phyloP scores from a whole-genome alignment of 208 protist species.

The Porcisia hertigi region DNA sequence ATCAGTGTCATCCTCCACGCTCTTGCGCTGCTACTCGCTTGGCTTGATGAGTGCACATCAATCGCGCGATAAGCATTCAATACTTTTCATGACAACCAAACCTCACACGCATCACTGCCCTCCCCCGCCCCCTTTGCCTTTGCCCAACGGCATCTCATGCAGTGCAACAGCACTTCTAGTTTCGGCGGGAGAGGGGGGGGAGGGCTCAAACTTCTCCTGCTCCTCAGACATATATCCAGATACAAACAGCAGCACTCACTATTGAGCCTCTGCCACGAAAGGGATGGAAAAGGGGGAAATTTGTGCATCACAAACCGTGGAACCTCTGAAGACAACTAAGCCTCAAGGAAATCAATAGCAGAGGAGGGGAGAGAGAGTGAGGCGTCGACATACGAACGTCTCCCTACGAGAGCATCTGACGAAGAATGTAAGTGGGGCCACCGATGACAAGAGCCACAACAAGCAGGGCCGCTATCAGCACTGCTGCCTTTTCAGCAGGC shows the following conservation, averaged over 20 bases:
- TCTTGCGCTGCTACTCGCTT: not conserved
- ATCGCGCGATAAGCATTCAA: not conserved
- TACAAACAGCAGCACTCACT: not conserved
- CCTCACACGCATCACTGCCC: not conserved
- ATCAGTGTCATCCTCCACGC: not conserved
- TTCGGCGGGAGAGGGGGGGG: not conserved
- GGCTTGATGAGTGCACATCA: not conserved
- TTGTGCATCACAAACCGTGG: not conserved
- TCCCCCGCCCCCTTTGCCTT: not conserved
- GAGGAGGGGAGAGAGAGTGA: not conserved
- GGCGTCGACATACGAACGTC: too few species aligned
- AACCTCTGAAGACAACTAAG: not conserved
- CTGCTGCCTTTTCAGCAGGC: conserved; percentile 47
- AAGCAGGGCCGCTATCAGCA: conserved; percentile 33
- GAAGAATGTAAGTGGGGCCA: conserved; percentile 31
- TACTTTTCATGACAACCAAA: not conserved
- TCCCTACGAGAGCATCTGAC: conserved; percentile 19
- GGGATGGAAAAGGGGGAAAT: not conserved
- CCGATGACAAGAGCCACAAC: conserved; percentile 31
- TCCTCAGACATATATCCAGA: not conserved
- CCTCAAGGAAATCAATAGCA: not conserved
- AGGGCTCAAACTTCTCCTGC: not conserved
- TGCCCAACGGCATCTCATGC: not conserved
- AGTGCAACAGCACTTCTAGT: not conserved
- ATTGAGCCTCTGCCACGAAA: not conserved